phyloP scores from a whole-genome alignment of 768 basidiomycete genomes.

The Cantharellus anzutake region DNA sequence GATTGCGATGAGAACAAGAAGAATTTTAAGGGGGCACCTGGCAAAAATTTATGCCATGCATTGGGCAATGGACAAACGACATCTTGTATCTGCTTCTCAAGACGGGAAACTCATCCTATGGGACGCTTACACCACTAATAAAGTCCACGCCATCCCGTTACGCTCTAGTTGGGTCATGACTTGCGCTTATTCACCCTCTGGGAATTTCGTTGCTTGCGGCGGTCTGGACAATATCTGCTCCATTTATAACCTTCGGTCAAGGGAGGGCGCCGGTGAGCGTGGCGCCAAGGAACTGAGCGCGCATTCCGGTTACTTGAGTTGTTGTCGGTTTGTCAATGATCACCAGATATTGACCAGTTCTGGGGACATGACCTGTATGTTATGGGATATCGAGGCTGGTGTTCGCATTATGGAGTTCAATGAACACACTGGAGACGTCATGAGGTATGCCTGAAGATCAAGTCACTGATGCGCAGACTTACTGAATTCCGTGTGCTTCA shows the following conservation, averaged over 20 bases:
- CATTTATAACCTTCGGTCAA: constrained; percentile 85
- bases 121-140: constrained; percentile 99
- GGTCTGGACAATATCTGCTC: constrained; percentile 99
- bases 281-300: constrained; percentile 91
- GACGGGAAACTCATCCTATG: constrained; percentile 99
- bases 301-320: constrained; percentile 93
- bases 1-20: constrained; percentile 90
- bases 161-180: constrained; percentile 99
- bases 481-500: constrained; percentile 16
- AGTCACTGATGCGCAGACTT: neutral
- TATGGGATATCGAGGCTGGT: constrained; percentile 98
- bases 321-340: constrained; percentile 97
- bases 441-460: constrained; percentile 48
- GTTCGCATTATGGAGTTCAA: constrained; percentile 97
- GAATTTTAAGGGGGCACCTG: constrained; percentile 89
- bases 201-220: constrained; percentile 95
- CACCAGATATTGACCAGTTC: constrained; percentile 95
- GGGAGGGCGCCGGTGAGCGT: constrained; percentile 43
- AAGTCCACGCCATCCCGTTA: constrained; percentile 96
- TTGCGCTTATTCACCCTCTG: constrained; percentile 93
- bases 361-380: constrained; percentile 99
- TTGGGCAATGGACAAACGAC: constrained; percentile 93
- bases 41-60: constrained; percentile 99
- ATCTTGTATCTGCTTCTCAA: constrained; percentile 98
- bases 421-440: constrained; percentile 98